Base-by-base conservation (phyloP, 2,329 filamentous ascomycete species). In the Metarhizium rileyi region DNA sequence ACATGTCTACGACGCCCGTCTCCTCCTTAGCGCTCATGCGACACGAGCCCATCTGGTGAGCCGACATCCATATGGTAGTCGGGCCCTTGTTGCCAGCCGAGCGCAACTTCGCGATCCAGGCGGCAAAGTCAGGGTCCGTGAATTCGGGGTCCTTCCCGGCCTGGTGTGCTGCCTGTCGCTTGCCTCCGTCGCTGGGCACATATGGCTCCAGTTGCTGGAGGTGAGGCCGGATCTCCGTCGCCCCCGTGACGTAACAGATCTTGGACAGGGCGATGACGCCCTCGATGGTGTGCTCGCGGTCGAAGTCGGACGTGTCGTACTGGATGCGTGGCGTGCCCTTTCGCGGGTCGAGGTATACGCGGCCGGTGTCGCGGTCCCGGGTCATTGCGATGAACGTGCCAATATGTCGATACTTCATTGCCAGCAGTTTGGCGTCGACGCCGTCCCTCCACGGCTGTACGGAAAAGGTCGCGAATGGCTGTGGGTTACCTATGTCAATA, bases 31-130 rank as follows among this genome's bases (percentile, higher is more conserved):
- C 70, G 52, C 80, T 80, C 87, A 90, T 91, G 3, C 84, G 73
- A 59, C 84, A 87, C 9, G 80, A 80, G 22, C 86, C 84, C 86
- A 90, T 90, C 69, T 90, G 87, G 65, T 91, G 87, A 18, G 86
- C 87, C n/a, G 81, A 85, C 27, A 73, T 68, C 58, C 80, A 87
- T n/a, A 69, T 63, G 22, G 73, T 70, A 27, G 73, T 68, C 0
- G 78, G 77, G 18, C 73, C 70, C 51, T 66, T 69, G 45, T 75
- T 75, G 36, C 75, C 73, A 20, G 78, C 67, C 33, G 60, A 61
- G 49, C 74, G 65, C 12, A 83, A 52, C 47, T 69, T 62, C 5
- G 63, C 61, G 2, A 87, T 66, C 85, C 85, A 90, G 7, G 70
- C 67, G 27, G 71, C 69, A 65, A 90, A 88, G 1, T 62, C 66